These are phyloP conservation scores for Plasmodium relictum DNA, from an alignment of 169 alveolate species.

Conservation along the genomic window DNA sequence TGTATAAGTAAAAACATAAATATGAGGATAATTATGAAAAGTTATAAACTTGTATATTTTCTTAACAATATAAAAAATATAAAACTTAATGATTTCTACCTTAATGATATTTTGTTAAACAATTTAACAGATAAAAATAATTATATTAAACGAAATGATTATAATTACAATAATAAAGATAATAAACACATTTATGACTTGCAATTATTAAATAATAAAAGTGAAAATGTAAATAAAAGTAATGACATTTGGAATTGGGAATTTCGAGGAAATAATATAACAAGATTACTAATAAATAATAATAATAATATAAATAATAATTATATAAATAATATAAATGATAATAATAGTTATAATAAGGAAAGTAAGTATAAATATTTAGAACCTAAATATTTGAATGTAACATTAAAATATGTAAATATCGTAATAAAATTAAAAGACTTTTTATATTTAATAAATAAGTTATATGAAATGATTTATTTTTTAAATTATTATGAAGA, in stretches of 20 bases:
- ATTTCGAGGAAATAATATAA: background rate
- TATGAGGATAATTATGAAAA: background rate
- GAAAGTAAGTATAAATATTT: background rate
- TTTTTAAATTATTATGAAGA: conserved; percentile 37
- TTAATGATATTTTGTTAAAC: background rate
- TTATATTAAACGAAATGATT: background rate
- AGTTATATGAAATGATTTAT: conserved; percentile 11
- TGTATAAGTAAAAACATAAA: conserved; percentile 38
- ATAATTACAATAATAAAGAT: background rate
- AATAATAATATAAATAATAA: too few species aligned
- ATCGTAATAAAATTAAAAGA: conserved; percentile 19
- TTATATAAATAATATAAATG: background rate
- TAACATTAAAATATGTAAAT: conserved; percentile 20
- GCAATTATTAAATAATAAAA: background rate
- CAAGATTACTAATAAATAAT: background rate
- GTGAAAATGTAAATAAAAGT: background rate
- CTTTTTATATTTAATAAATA: conserved; percentile 21
- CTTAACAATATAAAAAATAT: conserved; percentile 4
- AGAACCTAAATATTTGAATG: conserved; percentile 13
- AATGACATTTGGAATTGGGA: background rate
- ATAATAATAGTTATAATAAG: background rate
- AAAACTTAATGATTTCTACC: background rate
- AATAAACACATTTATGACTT: background rate
- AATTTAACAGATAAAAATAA: background rate
- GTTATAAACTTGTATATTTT: conserved; percentile 28